phyloP scores from a whole-genome alignment of 768 basidiomycete genomes.

The Obba rivulosa region DNA sequence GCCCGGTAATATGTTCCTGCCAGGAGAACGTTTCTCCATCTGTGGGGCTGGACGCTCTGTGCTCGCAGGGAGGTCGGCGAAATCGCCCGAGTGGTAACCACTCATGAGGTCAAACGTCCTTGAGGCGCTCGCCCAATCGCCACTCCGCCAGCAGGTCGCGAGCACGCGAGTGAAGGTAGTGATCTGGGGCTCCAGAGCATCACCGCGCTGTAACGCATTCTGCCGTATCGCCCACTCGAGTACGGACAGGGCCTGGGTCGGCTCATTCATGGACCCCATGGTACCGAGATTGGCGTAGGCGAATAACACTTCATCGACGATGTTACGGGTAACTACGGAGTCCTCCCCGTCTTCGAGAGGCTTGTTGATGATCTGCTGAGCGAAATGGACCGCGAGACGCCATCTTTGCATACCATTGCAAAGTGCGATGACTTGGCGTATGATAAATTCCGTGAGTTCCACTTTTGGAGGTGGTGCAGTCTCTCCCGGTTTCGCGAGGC shows the following conservation, averaged over 20 bases:
- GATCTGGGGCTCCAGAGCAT: conserved; percentile 30
- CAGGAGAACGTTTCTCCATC: conserved; percentile 29
- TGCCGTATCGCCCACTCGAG: conserved; percentile 68
- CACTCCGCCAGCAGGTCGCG: conserved; percentile 54
- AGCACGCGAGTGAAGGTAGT: conserved; percentile 61
- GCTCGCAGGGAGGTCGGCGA: conserved; percentile 11
- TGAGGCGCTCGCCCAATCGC: conserved; percentile 56
- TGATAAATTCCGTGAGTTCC: conserved; percentile 39
- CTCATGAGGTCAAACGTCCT: conserved; percentile 69
- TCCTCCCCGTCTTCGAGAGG: conserved; percentile 28
- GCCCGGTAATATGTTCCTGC: conserved; percentile 40
- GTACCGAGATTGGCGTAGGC: conserved; percentile 41
- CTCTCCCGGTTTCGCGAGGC: conserved; percentile 47
- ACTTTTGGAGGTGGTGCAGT: conserved; percentile 29
- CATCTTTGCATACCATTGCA: conserved; percentile 48
- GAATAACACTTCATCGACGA: conserved; percentile 58
- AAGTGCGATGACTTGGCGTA: conserved; percentile 50
- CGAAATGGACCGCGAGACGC: conserved; percentile 48
- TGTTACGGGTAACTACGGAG: conserved; percentile 42
- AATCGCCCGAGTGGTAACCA: conserved; percentile 36
- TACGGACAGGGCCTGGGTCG: conserved; percentile 47
- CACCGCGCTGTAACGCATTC: conserved; percentile 28
- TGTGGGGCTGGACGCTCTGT: conserved; percentile 3
- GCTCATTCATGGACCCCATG: conserved; percentile 34
- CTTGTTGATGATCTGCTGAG: conserved; percentile 51